Evolutionary conservation across 352 stramenopile genomes (phyloP).

Genomic region (Phytophthora sansomeana): DNA sequence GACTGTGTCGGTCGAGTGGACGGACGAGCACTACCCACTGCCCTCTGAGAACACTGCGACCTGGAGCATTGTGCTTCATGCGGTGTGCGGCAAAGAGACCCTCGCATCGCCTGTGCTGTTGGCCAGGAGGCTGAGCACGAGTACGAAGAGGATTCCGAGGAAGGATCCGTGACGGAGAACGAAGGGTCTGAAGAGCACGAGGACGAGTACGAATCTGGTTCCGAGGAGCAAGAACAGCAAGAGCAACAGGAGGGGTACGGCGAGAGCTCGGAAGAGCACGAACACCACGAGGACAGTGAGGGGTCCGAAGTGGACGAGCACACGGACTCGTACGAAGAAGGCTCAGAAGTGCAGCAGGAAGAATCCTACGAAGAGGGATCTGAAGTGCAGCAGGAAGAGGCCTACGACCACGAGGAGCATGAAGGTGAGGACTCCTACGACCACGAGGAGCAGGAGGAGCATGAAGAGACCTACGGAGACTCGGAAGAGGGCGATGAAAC

Average conservation of each 20-base stretch:
- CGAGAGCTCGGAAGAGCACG: neutral
- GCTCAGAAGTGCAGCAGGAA: neutral
- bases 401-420: neutral
- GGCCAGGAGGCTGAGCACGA: neutral
- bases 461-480: neutral
- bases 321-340: neutral
- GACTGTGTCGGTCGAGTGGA: conserved; percentile 41
- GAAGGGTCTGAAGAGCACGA: neutral
- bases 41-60: conserved; percentile 45
- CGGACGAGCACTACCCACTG: conserved; percentile 55
- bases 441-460: neutral
- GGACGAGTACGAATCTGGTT: neutral
- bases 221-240: neutral
- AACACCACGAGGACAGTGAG: neutral
- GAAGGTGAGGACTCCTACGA: neutral
- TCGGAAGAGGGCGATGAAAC: too few species aligned
- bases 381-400: neutral
- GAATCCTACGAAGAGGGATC: neutral
- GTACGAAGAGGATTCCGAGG: conserved; percentile 2
- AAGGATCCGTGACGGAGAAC: neutral
- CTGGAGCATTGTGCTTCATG: conserved; percentile 77
- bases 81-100: conserved; percentile 52
- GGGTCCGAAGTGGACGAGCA: neutral
- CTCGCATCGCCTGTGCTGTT: conserved; percentile 51
- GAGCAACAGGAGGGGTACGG: neutral